These are phyloP conservation scores for Sambucus nigra DNA, from an alignment of 129 eudicot species.

Conservation along the genomic window DNA sequence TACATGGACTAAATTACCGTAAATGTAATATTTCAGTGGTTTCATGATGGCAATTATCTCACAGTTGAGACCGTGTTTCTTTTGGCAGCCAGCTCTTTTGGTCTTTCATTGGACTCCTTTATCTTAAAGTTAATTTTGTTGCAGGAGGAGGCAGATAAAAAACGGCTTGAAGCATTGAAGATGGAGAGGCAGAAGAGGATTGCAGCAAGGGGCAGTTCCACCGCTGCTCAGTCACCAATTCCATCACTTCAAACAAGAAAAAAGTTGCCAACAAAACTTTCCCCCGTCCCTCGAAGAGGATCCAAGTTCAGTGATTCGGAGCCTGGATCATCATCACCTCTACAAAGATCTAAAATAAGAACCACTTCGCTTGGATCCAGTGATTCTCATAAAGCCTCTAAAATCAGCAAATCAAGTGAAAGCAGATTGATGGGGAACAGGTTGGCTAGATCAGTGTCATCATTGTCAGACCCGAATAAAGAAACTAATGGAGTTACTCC, in stretches of 20 bases:
- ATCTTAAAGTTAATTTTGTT: slow-evolving; percentile 2
- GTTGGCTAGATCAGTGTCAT: slow-evolving; percentile 63
- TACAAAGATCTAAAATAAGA: slow-evolving; percentile 63
- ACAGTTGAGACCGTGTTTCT: background rate
- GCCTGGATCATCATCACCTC: slow-evolving; percentile 81
- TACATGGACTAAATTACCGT: too few species aligned
- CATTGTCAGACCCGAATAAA: slow-evolving; percentile 54
- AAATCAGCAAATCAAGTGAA: slow-evolving; percentile 28
- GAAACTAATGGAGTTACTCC: slow-evolving; percentile 33
- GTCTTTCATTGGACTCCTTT: slow-evolving; percentile 5
- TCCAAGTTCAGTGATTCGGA: slow-evolving; percentile 84
- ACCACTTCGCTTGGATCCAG: slow-evolving; percentile 29
- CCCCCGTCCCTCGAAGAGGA: slow-evolving; percentile 52
- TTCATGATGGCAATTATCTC: background rate
- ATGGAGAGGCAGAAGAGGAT: slow-evolving; percentile 84
- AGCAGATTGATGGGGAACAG: slow-evolving; percentile 37
- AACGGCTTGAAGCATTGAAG: slow-evolving; percentile 67
- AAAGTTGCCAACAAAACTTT: slow-evolving; percentile 46
- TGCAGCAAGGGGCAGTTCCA: slow-evolving; percentile 55
- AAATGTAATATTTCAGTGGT: too few species aligned
- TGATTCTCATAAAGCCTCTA: slow-evolving; percentile 37
- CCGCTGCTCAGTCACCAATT: slow-evolving; percentile 28
- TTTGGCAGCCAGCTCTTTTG: background rate
- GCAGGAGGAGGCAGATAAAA: slow-evolving; percentile 76
- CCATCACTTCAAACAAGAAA: slow-evolving; percentile 35